These are phyloP conservation scores for Pyrenula aspistea DNA, from an alignment of 495 filamentous ascomycete genomes.

Conservation along the genomic window DNA sequence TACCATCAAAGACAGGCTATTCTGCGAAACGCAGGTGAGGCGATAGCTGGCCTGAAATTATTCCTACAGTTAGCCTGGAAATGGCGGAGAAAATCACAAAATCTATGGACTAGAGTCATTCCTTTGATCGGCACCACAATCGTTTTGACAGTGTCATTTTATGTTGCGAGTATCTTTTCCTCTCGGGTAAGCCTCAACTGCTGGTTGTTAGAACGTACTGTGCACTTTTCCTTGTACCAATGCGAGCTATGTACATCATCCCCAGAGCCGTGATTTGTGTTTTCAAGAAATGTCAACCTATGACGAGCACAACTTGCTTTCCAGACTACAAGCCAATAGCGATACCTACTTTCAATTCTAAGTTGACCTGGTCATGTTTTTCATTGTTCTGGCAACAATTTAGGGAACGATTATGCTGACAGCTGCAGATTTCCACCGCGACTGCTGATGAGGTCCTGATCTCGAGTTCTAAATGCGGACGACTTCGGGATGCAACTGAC, in stretches of 20 bases:
- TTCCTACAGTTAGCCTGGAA: not conserved
- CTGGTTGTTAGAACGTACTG: too few species aligned
- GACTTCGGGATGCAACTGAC: not conserved
- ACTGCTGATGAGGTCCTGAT: not conserved
- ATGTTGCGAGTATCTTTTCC: not conserved
- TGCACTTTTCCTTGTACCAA: not conserved
- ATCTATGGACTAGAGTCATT: not conserved
- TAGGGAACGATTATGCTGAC: not conserved
- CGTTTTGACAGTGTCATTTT: not conserved
- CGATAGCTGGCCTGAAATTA: not conserved
- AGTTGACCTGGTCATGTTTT: too few species aligned
- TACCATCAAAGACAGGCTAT: constrained; percentile 6
- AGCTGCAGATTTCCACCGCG: not conserved
- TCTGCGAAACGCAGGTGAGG: constrained; percentile 2
- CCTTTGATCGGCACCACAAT: not conserved
- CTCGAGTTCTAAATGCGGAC: not conserved
- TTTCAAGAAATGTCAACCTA: not conserved
- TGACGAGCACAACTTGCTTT: not conserved
- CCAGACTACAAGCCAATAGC: not conserved
- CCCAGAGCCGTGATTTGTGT: not conserved
- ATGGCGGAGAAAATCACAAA: not conserved
- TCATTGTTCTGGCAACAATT: too few species aligned
- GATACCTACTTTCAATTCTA: not conserved
- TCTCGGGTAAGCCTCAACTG: not conserved
- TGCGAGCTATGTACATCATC: not conserved